Evolutionary conservation across 345 rosid genomes (phyloP).

Genomic region (Populus deltoides): DNA sequence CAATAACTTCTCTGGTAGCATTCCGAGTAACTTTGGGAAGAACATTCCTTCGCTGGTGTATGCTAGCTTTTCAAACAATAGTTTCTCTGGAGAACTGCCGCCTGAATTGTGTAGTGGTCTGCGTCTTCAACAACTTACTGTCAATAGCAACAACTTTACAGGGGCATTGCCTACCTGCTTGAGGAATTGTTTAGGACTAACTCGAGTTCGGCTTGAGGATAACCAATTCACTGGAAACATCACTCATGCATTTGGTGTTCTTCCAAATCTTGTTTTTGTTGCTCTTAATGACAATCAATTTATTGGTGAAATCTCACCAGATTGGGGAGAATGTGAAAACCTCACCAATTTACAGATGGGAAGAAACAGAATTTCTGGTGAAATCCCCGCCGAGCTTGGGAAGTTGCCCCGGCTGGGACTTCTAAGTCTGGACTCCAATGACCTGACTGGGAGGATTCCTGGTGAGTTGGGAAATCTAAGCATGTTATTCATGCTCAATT

Average conservation of each 20-base stretch:
- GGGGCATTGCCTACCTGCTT: conserved; percentile 61
- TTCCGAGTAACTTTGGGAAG: conserved; percentile 56
- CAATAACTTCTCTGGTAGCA: conserved; percentile 49
- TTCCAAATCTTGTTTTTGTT: conserved; percentile 39
- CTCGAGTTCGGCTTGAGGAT: conserved; percentile 41
- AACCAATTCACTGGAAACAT: conserved; percentile 58
- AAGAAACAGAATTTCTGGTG: conserved; percentile 50
- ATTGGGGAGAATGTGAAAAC: conserved; percentile 60
- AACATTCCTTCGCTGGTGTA: conserved; percentile 30
- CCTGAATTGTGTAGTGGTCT: conserved; percentile 50
- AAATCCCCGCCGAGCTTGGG: conserved; percentile 54
- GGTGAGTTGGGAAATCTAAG: conserved; percentile 43
- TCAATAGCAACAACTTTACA: conserved; percentile 47
- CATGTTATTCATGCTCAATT: conserved; percentile 36
- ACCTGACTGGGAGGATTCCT: conserved; percentile 51
- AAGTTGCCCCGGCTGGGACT: conserved; percentile 34
- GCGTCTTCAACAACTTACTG: conserved; percentile 29
- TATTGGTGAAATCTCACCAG: conserved; percentile 45
- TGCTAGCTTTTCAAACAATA: conserved; percentile 59
- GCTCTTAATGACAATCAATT: conserved; percentile 47
- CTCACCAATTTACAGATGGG: conserved; percentile 53
- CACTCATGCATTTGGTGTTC: conserved; percentile 50
- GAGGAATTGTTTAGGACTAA: conserved; percentile 40
- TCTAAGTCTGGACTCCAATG: conserved; percentile 45
- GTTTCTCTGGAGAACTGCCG: conserved; percentile 57